Evolutionary conservation across 306 rosid species (phyloP).

Genomic region (Quercus wislizeni): DNA sequence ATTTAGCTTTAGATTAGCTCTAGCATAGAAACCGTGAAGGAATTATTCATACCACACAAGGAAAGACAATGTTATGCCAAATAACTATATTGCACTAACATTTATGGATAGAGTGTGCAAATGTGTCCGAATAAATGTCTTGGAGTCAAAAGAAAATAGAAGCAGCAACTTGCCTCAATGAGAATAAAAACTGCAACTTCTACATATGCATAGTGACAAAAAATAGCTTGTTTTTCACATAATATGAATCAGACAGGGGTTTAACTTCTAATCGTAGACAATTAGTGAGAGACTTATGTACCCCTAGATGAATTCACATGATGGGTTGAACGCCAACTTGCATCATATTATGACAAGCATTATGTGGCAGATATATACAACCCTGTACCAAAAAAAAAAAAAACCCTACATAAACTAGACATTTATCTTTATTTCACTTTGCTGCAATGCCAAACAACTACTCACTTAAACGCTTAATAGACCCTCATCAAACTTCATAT

Average conservation of each 20-base stretch:
- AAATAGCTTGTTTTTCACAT: background rate
- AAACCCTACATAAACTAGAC: too few species aligned
- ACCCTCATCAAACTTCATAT: too few species aligned
- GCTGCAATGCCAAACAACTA: too few species aligned
- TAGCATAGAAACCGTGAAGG: background rate
- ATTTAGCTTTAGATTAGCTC: background rate
- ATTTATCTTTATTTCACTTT: too few species aligned
- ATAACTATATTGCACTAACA: background rate
- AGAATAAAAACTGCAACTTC: background rate
- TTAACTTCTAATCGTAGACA: background rate
- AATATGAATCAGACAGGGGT: background rate
- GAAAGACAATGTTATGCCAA: background rate
- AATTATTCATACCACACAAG: background rate
- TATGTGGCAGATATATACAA: background rate
- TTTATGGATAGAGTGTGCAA: background rate
- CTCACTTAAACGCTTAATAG: too few species aligned
- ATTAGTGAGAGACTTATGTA: background rate
- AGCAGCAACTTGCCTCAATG: background rate
- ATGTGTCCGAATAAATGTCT: background rate
- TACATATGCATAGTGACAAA: too few species aligned
- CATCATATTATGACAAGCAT: background rate
- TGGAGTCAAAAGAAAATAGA: background rate
- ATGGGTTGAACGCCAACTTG: background rate
- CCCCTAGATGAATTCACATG: background rate
- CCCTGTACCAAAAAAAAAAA: background rate